These are phyloP conservation scores for Pyrenochaeta sp. DNA, from an alignment of 2,329 filamentous ascomycete genomes.

Conservation along the genomic window DNA sequence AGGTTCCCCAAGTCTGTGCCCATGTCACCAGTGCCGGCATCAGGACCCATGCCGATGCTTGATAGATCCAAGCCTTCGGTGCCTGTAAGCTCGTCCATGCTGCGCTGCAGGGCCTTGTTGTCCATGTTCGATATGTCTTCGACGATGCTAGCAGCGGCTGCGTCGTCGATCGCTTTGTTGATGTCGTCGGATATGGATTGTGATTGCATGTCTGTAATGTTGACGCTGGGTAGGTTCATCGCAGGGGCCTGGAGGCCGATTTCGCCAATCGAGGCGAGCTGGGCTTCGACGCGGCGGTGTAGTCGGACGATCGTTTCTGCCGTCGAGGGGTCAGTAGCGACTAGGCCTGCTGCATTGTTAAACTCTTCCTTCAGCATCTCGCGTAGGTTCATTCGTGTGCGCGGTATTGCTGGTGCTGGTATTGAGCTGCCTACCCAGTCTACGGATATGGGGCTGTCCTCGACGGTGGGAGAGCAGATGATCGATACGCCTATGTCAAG, in stretches of 20 bases:
- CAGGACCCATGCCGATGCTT: slow-evolving; percentile 40
- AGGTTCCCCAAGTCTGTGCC: slow-evolving; percentile 33
- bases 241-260: slow-evolving; percentile 32
- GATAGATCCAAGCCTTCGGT: slow-evolving; percentile 41
- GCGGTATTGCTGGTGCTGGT: slow-evolving; percentile 33
- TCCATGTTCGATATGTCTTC: slow-evolving; percentile 41
- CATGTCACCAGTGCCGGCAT: slow-evolving; percentile 29
- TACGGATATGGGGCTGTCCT: slow-evolving; percentile 47
- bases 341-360: slow-evolving; percentile 65
- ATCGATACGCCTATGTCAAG: slow-evolving; percentile 75
- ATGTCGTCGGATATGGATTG: slow-evolving; percentile 41
- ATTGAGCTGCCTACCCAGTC: slow-evolving; percentile 44
- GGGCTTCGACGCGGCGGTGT: slow-evolving; percentile 71
- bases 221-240: slow-evolving; percentile 39
- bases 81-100: slow-evolving; percentile 40
- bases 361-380: slow-evolving; percentile 67
- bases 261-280: slow-evolving; percentile 55
- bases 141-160: slow-evolving; percentile 42
- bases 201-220: slow-evolving; percentile 36
- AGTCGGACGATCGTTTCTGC: slow-evolving; percentile 71
- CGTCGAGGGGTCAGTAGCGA: slow-evolving; percentile 64
- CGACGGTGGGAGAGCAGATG: slow-evolving; percentile 69
- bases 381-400: slow-evolving; percentile 63
- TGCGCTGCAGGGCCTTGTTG: slow-evolving; percentile 44
- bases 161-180: slow-evolving; percentile 48